Evolutionary conservation across 306 rosid species (phyloP), one percentile per base, ranked within the genome.

Genomic region (Lotus japonicus): DNA sequence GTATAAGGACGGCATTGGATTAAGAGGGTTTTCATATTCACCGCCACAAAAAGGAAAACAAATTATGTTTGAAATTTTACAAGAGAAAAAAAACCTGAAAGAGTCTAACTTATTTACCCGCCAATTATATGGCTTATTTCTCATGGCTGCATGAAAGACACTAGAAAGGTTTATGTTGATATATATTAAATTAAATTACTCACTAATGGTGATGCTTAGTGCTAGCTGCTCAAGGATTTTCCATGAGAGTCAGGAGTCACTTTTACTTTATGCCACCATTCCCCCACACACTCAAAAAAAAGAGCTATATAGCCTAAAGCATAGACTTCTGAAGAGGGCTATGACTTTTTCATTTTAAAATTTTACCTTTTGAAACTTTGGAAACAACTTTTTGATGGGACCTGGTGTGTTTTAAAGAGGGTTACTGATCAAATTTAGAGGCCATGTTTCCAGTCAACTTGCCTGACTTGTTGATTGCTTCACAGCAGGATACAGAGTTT

Each of bases 401-500:
- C 66, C n/a, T 5, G 12, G 1, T 18, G 45, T 31, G 23, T 45
- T 71, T 15, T 36, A 72, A 45, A 70, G 58, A 17, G 72, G 58
- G 59, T 52, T 23, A 10, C 59, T 46, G 18, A 62, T 36, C 33
- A 63, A 39, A 56, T 53, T 63, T 73, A 6, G 12, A 59, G 58
- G 38, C 68, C 15, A 55, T 61, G 23, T 36, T 75, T 58, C 19
- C 62, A 11, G 73, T 61, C 59, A 72, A 64, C 55, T 46, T 64
- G 26, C 63, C 58, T 77, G 41, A n/a, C 55, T 31, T 28, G 28
- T 15, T 55, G 54, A 81, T 59, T 70, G 73, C 52, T 58, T 57
- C 78, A 78, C 69, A 71, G 15, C 57, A 71, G 44, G 80, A 70
- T 76, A 75, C n/a, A 74, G 9, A 46, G 49, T 31, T 18, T 65